Percentiles rank a stretch among this genome's conserved stretches.
These are phyloP conservation scores for Penicillium robsamsonii DNA, from an alignment of 495 filamentous ascomycete genomes.

Conservation along the genomic window DNA sequence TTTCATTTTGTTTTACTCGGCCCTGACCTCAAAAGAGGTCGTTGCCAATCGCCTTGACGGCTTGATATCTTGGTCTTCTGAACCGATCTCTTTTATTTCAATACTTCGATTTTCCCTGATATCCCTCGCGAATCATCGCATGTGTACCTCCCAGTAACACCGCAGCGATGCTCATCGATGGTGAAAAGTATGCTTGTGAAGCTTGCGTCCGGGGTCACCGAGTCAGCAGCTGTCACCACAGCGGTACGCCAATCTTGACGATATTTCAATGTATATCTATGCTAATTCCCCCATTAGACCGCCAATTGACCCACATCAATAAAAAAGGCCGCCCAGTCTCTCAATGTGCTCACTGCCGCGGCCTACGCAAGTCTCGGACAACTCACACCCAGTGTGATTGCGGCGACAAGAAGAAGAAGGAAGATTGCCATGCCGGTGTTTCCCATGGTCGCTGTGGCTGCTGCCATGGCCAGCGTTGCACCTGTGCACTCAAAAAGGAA, in stretches of 20 bases:
- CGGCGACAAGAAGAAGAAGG: slow-evolving; percentile 73
- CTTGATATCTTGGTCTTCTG: slow-evolving; percentile 29
- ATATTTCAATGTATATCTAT: neutral
- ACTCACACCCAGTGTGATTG: slow-evolving; percentile 97
- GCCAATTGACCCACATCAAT: slow-evolving; percentile 91
- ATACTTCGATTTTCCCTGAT: slow-evolving; percentile 18
- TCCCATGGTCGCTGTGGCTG: slow-evolving; percentile 77
- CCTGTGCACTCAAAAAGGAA: slow-evolving; percentile 91
- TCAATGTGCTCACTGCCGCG: slow-evolving; percentile 96
- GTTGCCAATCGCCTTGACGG: slow-evolving; percentile 45
- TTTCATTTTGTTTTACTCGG: slow-evolving; percentile 33
- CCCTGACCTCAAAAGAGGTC: slow-evolving; percentile 32
- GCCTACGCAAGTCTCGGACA: slow-evolving; percentile 93
- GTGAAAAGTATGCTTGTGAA: slow-evolving; percentile 90
- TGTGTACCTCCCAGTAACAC: slow-evolving; percentile 43
- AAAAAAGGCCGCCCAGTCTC: slow-evolving; percentile 98
- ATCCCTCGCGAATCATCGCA: slow-evolving; percentile 46
- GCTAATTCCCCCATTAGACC: slow-evolving; percentile 58
- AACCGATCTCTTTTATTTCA: slow-evolving; percentile 29
- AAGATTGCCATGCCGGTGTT: slow-evolving; percentile 64
- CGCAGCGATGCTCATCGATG: slow-evolving; percentile 74
- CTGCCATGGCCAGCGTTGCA: slow-evolving; percentile 86
- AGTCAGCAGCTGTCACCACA: slow-evolving; percentile 91
- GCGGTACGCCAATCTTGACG: slow-evolving; percentile 59
- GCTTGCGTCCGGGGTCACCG: slow-evolving; percentile 92